phyloP scores from a whole-genome alignment of 2,329 filamentous ascomycete genomes.

The Colletotrichum sp. region DNA sequence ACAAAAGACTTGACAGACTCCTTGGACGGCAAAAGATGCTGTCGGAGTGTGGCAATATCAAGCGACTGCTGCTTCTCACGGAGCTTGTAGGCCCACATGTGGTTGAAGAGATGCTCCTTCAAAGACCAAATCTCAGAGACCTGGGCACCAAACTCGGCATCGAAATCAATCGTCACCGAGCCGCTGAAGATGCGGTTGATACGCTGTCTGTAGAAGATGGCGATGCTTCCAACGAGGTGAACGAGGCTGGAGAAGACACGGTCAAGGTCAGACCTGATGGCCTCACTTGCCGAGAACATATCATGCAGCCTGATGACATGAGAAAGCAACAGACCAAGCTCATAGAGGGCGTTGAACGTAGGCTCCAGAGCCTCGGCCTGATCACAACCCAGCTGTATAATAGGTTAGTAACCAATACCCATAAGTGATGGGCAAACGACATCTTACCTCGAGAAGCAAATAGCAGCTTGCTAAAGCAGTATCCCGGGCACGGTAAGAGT shows the following conservation, averaged over 20 bases:
- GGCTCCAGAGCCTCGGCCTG: conserved; percentile 42
- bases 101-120: conserved; percentile 35
- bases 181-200: conserved; percentile 33
- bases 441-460: conserved; percentile 40
- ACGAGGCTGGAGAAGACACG: conserved; percentile 40
- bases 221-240: conserved; percentile 36
- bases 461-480: conserved; percentile 42
- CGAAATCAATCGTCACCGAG: conserved; percentile 37
- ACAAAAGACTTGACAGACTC: conserved; percentile 30
- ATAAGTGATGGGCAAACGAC: rapidly evolving
- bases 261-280: conserved; percentile 35
- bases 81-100: conserved; percentile 40
- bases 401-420: neutral
- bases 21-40: conserved; percentile 30
- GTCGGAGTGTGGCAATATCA: conserved; percentile 33
- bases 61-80: conserved; percentile 25
- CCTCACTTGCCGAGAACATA: conserved; percentile 34
- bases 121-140: conserved; percentile 38
- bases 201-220: conserved; percentile 37
- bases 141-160: conserved; percentile 37
- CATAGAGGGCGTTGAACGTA: conserved; percentile 43
- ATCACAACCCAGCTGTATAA: conserved; percentile 37
- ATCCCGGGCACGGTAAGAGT: conserved; percentile 24
- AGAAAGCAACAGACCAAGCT: conserved; percentile 41
- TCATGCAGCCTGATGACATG: conserved; percentile 40